These are phyloP conservation scores for Scytalidium lignicola DNA, from an alignment of 2,329 filamentous ascomycete genomes.

Conservation along the genomic window DNA sequence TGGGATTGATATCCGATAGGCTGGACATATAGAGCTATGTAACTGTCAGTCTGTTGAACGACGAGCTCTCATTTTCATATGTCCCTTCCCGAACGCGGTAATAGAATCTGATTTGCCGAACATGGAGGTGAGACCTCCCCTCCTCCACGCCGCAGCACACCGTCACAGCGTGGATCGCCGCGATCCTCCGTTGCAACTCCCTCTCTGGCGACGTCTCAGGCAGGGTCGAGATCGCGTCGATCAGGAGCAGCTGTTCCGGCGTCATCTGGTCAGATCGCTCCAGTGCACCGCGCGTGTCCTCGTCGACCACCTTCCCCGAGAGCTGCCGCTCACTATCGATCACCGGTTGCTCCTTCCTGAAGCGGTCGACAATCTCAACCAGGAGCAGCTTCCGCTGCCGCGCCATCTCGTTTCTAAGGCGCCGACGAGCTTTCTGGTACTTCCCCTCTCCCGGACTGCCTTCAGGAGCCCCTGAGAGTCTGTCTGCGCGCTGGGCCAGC, in stretches of 20 bases:
- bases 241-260: neutral
- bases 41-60: no score
- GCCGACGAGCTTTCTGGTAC: slow-evolving; percentile 4
- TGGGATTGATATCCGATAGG: no score
- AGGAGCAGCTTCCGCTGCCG: slow-evolving; percentile 6
- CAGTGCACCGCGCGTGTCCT: slow-evolving; percentile 5
- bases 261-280: slow-evolving; percentile 6
- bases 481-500: no score
- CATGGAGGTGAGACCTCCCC: no score
- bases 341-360: slow-evolving; percentile 8
- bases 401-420: slow-evolving; percentile 5
- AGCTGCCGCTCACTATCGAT: slow-evolving; percentile 9
- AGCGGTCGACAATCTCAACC: slow-evolving; percentile 5
- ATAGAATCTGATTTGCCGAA: no score
- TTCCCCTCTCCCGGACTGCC: slow-evolving; percentile 2
- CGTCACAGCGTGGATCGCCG: neutral
- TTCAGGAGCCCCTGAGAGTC: neutral
- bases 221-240: neutral
- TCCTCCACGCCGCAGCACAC: no score
- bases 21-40: no score
- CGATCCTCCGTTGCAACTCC: neutral
- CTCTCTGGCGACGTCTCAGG: no score
- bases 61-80: no score
- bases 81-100: no score
- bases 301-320: slow-evolving; percentile 7